phyloP scores from a whole-genome alignment of 306 rosid species.

The Trichosanthes cucumerina region DNA sequence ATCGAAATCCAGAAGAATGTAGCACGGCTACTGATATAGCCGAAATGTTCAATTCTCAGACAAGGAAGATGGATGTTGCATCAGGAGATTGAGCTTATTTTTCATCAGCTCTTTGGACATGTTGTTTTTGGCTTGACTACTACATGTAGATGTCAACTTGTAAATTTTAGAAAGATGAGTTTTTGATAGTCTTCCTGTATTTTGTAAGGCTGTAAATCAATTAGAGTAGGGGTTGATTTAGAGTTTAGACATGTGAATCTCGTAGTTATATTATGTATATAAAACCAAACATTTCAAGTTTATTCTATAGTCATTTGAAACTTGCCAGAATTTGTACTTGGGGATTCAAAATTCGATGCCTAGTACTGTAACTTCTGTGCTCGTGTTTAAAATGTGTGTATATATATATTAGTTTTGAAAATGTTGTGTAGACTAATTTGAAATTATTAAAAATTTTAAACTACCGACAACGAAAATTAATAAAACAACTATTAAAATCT shows the following conservation, averaged over 20 bases:
- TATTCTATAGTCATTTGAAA: no score
- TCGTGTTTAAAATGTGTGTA: no score
- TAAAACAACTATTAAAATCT: no score
- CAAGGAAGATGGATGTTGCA: slow-evolving; percentile 69
- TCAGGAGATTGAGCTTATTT: slow-evolving; percentile 21
- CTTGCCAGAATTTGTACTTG: no score
- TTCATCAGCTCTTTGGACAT: not conserved
- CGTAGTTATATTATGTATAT: not conserved
- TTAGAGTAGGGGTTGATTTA: not conserved
- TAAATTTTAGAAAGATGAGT: not conserved
- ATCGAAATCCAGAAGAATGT: slow-evolving; percentile 79
- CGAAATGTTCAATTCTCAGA: slow-evolving; percentile 64
- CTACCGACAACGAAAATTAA: no score
- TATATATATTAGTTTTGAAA: no score
- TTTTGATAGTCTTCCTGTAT: not conserved
- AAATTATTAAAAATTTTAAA: no score
- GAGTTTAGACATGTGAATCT: not conserved
- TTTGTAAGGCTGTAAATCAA: not conserved
- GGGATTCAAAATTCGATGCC: no score
- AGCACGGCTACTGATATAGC: slow-evolving; percentile 63
- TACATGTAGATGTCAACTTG: not conserved
- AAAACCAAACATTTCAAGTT: not conserved
- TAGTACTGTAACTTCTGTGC: no score
- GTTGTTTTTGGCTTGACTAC: not conserved
- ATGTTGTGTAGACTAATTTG: no score